A percentile compares a stretch with the other conserved stretches of the same genome.
These are phyloP conservation scores for Tetracentron sinense DNA, from an alignment of 164 flowering plant species.

Conservation along the genomic window DNA sequence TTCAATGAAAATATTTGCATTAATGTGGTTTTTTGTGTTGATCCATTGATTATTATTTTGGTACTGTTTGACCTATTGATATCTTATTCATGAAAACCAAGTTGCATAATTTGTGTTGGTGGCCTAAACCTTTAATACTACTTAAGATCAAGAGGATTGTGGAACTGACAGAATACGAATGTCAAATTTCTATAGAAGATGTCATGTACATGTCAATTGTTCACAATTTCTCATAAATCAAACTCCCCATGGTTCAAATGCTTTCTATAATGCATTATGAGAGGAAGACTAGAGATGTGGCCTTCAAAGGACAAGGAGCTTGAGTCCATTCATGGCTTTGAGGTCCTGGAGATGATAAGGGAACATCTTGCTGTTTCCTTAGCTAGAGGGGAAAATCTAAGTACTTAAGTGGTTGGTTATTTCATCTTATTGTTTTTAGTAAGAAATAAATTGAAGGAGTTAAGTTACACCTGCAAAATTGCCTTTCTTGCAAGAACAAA, in stretches of 20 bases:
- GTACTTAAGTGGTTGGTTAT: no score
- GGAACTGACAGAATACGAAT: conserved; percentile 55
- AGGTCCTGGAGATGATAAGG: conserved; percentile 57
- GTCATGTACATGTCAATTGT: conserved; percentile 69
- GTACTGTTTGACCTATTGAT: background rate
- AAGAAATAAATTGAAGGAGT: no score
- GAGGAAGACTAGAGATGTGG: conserved; percentile 61
- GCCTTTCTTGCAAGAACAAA: no score
- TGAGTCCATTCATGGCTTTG: no score
- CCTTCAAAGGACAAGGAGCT: conserved; percentile 69
- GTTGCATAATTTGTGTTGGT: background rate
- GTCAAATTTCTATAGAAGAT: conserved; percentile 67
- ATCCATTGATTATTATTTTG: no score
- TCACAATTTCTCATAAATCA: conserved; percentile 63
- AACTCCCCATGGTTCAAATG: conserved; percentile 68
- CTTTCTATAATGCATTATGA: conserved; percentile 63
- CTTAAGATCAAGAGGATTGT: conserved; percentile 80
- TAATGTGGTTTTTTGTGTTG: no score
- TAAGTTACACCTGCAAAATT: no score
- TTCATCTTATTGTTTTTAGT: no score
- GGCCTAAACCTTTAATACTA: background rate
- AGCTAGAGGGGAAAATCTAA: conserved; percentile 57
- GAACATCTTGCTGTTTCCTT: conserved; percentile 55
- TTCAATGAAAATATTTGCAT: no score
- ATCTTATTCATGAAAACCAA: background rate